Evolutionary conservation across 2,329 filamentous ascomycete species (phyloP), one percentile per base, ranked within the genome.

Genomic region (Basipetospora chlamydospora): DNA sequence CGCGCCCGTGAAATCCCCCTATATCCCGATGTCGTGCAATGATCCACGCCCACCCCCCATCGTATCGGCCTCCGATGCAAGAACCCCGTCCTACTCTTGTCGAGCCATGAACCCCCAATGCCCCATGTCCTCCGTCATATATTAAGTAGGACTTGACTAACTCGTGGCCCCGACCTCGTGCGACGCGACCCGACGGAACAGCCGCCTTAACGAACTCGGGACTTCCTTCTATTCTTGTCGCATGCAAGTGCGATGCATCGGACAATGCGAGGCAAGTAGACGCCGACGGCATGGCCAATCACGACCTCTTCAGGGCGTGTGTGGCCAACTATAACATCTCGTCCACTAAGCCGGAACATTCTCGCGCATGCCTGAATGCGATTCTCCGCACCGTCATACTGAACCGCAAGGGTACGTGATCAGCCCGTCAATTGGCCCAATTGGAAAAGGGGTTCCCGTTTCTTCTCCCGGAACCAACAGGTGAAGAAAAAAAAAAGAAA

Each of bases 181-280:
- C n/a, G n/a, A n/a, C n/a, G n/a, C n/a, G 6, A 7, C n/a, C 12
- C 21, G 29, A 12, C n/a, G n/a, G 16, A 43, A 33, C 34, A 92
- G 86, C 75, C 59, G 77, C 79, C 28, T 66, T 93, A 35, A 71
- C 75, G 40, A 80, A 78, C 47, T 76, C 80, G 13, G 68, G 70
- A 17, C 59, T 93, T 26, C 85, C 87, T 7, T 80, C 80, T 37
- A 69, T 88, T 43, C 70, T 95, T 28, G 82, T 92, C 35, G 84
- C 85, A 38, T 88, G 79, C 55, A 95, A 95, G 65, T 93, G 84
- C 62, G 88, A 95, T 55, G 72, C 76, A 35, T 76, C 79, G 33
- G 72, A 78, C 43, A 68, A 72, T 40, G 63, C 74, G 41, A 77
- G 80, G 49, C 71, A 84, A 51, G 66, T 92, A 39, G 76, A 88